Evolutionary conservation across 2,329 filamentous ascomycete species (phyloP).

Genomic region (Pezicula radicicola): DNA sequence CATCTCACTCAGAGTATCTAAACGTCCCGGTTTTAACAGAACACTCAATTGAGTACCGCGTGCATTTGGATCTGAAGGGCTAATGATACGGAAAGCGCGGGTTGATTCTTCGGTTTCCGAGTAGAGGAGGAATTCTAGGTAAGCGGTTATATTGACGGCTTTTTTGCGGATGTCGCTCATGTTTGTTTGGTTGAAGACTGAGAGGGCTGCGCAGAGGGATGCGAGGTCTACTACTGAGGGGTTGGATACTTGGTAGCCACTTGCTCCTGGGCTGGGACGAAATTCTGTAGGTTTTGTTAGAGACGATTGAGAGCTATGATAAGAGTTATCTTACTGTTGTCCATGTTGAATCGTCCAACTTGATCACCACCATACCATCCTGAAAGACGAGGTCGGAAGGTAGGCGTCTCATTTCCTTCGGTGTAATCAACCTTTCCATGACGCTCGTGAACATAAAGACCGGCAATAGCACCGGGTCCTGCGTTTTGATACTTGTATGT

Average conservation of each 20-base stretch:
- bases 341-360: slow-evolving; percentile 75
- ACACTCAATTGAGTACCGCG: slow-evolving; percentile 65
- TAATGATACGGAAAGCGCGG: slow-evolving; percentile 41
- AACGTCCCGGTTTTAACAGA: slow-evolving; percentile 60
- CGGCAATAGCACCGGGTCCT: slow-evolving; percentile 78
- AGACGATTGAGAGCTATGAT: slow-evolving; percentile 2
- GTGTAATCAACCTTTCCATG: slow-evolving; percentile 57
- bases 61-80: slow-evolving; percentile 20
- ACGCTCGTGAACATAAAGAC: slow-evolving; percentile 74
- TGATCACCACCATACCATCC: slow-evolving; percentile 91
- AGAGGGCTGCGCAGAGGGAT: slow-evolving; percentile 68
- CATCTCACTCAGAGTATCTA: slow-evolving; percentile 63
- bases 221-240: slow-evolving; percentile 76
- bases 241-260: slow-evolving; percentile 83
- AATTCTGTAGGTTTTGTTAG: slow-evolving; percentile 47
- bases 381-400: slow-evolving; percentile 64
- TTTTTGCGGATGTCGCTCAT: slow-evolving; percentile 69
- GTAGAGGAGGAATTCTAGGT: slow-evolving; percentile 67
- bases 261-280: slow-evolving; percentile 72
- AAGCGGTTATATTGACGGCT: slow-evolving; percentile 70
- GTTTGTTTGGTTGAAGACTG: slow-evolving; percentile 68
- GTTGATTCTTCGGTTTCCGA: slow-evolving; percentile 29
- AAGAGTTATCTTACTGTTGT: slow-evolving; percentile 47
- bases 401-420: slow-evolving; percentile 34
- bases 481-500: slow-evolving; percentile 93